Percentiles rank a stretch among this genome's conserved stretches.
phyloP scores from a whole-genome alignment of 2,329 filamentous ascomycete genomes.

The Bipolaris cookei region DNA sequence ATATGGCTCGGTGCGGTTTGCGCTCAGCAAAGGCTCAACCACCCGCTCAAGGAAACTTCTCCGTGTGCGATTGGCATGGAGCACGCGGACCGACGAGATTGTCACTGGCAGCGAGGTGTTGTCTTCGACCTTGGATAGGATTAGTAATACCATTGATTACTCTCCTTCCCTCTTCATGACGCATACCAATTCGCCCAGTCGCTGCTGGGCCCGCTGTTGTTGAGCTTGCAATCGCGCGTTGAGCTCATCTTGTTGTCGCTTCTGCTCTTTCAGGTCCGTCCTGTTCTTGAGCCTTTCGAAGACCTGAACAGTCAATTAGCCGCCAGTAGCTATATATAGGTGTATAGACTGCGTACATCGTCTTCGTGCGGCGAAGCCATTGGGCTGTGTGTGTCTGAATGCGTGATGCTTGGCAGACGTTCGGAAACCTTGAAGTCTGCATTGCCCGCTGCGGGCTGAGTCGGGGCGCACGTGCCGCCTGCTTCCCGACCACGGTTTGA shows the following conservation, averaged over 20 bases:
- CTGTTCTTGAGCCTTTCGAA: conserved; percentile 66
- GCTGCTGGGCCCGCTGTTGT: conserved; percentile 66
- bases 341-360: conserved; percentile 48
- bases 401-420: conserved; percentile 35
- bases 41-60: conserved; percentile 81
- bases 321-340: not conserved
- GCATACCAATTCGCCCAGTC: conserved; percentile 69
- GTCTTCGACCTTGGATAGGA: conserved; percentile 66
- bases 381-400: conserved; percentile 39
- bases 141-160: conserved; percentile 13
- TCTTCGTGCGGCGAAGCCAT: conserved; percentile 55
- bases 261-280: conserved; percentile 63
- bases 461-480: conserved; percentile 24
- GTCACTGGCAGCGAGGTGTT: conserved; percentile 88
- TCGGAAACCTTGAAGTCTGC: conserved; percentile 24
- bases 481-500: conserved; percentile 7
- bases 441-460: conserved; percentile 14
- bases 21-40: conserved; percentile 76
- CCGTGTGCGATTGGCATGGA: conserved; percentile 84
- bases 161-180: conserved; percentile 1
- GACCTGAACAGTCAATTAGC: conserved; percentile 54
- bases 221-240: conserved; percentile 65
- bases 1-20: conserved; percentile 69
- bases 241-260: conserved; percentile 66
- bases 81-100: conserved; percentile 82